Base-by-base conservation (phyloP, 1,284 basidiomycete genomes). In the Anthracocystis walkeri region DNA sequence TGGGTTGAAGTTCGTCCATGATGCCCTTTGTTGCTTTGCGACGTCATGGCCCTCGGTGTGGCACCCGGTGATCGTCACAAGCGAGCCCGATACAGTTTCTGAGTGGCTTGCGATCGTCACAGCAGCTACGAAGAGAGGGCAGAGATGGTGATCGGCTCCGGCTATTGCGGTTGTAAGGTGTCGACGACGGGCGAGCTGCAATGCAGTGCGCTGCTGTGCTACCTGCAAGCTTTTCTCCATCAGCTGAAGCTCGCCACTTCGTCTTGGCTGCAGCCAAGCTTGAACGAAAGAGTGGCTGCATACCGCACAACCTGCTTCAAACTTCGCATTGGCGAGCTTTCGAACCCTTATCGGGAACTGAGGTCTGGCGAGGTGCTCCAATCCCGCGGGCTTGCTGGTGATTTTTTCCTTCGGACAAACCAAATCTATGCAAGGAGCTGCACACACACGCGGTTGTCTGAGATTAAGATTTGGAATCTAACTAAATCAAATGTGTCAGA, bases 21-120 rank as follows among this genome's bases (percentile, higher is more conserved):
- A 8, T 12, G 44, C 44, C 21, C 21, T 46, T 27, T 25, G n/a
- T 38, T 35, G 8, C n/a, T 31, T 23, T 42, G 33, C 53, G 49
- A 60, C 62, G 62, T 65, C 56, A 65, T 65, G 10, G 35, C 50
- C 8, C 51, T 52, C 56, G 48, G 51, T 52, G 40, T 52, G 23
- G 46, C 46, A 38, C 23, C 44, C 45, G 23, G n/a, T 20, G 42
- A 20, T 33, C 14, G 11, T 27, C 23, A 20, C 35, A 57, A 49
- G 55, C 55, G 55, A 48, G 45, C 35, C 45, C 55, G 45, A 57
- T 49, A 18, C 8, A n/a, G 25, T n/a, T 11, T 21, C 23, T 14
- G 52, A 29, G 41, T 44, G 18, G 56, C 27, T 58, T 21, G n/a
- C 38, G 38, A 51, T 51, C 57, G 27, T 35, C 48, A 18, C 18